Percentiles rank a stretch among this genome's conserved stretches.
These are phyloP conservation scores for Amphicarpaea edgeworthii DNA, from an alignment of 306 rosid genomes.

Conservation along the genomic window DNA sequence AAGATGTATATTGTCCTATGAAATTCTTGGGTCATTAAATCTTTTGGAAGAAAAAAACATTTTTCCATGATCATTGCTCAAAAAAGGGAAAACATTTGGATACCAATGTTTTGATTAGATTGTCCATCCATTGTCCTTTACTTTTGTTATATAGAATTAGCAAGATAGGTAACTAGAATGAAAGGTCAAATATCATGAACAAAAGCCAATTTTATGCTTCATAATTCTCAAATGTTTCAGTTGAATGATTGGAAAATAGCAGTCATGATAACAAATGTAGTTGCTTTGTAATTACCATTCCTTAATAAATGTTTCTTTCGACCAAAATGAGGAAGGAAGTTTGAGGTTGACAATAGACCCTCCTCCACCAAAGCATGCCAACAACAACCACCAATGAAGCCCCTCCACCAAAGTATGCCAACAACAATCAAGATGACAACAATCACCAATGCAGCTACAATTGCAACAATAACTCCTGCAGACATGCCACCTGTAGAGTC, in stretches of 20 bases:
- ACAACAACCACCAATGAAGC: constrained; percentile 21
- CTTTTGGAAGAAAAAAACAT: neutral
- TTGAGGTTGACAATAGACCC: neutral
- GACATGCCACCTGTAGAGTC: constrained; percentile 1
- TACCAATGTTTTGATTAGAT: neutral
- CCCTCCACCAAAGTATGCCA: constrained; percentile 40
- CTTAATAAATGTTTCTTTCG: constrained; percentile 26
- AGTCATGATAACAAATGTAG: neutral
- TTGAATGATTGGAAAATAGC: neutral
- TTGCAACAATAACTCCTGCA: constrained; percentile 41
- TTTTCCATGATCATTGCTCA: neutral
- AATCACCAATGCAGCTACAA: constrained; percentile 39
- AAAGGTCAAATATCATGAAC: constrained; percentile 25
- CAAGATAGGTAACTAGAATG: neutral
- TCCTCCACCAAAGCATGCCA: constrained; percentile 39
- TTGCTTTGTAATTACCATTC: constrained; percentile 35
- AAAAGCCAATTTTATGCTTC: neutral
- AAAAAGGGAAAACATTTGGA: neutral
- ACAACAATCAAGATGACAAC: constrained; percentile 27
- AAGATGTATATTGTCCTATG: neutral
- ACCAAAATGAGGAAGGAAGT: neutral
- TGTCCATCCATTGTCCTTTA: neutral
- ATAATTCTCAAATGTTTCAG: neutral
- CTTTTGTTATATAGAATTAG: neutral
- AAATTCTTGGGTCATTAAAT: neutral